Evolutionary conservation across 441 rosid genomes (phyloP).

Genomic region (Pelargonium citronellum): DNA sequence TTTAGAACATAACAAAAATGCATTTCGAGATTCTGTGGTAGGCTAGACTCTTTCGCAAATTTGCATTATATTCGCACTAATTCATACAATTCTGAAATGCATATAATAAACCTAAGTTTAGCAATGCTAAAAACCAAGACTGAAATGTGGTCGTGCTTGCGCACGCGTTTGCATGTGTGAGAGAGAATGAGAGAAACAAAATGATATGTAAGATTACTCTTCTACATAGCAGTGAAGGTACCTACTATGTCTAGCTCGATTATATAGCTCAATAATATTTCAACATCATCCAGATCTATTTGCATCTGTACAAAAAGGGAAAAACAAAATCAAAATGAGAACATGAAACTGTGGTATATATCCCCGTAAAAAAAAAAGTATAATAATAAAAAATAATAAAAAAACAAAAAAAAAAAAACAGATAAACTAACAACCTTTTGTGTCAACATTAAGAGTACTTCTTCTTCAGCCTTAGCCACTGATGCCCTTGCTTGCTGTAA

Average conservation of each 20-base stretch:
- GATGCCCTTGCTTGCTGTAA: conserved; percentile 65
- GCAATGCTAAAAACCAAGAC: background rate
- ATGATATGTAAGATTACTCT: background rate
- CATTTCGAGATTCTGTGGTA: background rate
- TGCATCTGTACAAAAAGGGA: conserved; percentile 44
- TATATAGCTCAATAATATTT: conserved; percentile 39
- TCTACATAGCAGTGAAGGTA: conserved; percentile 14
- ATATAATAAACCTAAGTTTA: background rate
- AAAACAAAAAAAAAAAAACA: background rate
- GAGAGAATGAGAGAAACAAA: background rate
- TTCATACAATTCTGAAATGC: background rate
- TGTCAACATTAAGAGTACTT: conserved; percentile 63
- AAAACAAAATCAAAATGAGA: conserved; percentile 24
- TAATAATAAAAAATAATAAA: no score
- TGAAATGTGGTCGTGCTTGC: background rate
- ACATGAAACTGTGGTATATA: conserved; percentile 6
- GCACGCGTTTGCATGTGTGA: background rate
- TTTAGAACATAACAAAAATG: background rate
- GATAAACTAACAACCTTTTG: conserved; percentile 51
- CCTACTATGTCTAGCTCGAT: conserved; percentile 71
- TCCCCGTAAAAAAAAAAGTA: background rate
- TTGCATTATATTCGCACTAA: background rate
- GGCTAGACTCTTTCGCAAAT: background rate
- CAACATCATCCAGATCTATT: conserved; percentile 55
- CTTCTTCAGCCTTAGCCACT: conserved; percentile 75